These are phyloP conservation scores for Fusarium sp. DNA, from an alignment of 2,329 filamentous ascomycete species.

Conservation along the genomic window DNA sequence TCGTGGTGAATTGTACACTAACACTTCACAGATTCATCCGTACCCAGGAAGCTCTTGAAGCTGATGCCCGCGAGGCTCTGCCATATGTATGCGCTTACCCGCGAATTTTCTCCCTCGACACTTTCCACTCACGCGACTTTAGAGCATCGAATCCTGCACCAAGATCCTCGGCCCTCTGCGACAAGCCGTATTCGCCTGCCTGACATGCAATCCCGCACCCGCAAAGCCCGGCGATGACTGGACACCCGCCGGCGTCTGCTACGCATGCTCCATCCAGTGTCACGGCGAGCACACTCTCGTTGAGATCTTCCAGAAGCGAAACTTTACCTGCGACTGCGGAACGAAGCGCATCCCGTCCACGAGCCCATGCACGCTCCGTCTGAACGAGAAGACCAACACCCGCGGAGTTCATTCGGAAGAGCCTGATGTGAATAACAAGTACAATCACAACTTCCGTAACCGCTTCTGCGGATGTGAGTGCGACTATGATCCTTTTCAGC, in stretches of 20 bases:
- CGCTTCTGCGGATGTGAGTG: conserved; percentile 89
- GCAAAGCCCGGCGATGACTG: conserved; percentile 60
- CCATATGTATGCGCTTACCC: conserved; percentile 74
- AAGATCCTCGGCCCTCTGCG: conserved; percentile 86
- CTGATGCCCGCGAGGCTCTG: conserved; percentile 91
- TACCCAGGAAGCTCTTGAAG: conserved; percentile 87
- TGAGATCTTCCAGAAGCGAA: conserved; percentile 93
- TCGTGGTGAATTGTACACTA: not conserved
- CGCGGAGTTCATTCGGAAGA: conserved; percentile 79
- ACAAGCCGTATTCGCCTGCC: conserved; percentile 88
- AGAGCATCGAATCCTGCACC: conserved; percentile 95
- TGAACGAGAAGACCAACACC: conserved; percentile 74
- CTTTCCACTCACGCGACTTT: conserved; percentile 31
- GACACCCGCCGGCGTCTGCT: conserved; percentile 82
- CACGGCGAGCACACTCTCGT: conserved; percentile 95
- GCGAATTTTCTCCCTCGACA: not conserved
- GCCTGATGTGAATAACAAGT: conserved; percentile 76
- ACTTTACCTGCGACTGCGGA: conserved; percentile 96
- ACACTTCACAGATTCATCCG: conserved; percentile 75
- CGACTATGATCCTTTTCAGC: conserved; percentile 84
- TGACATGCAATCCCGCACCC: conserved; percentile 90
- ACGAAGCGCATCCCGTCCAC: conserved; percentile 77
- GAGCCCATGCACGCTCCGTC: conserved; percentile 77
- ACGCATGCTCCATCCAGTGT: conserved; percentile 95
- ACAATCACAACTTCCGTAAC: conserved; percentile 96